phyloP scores from a whole-genome alignment of 2,329 filamentous ascomycete genomes.

The Claviceps sp. region DNA sequence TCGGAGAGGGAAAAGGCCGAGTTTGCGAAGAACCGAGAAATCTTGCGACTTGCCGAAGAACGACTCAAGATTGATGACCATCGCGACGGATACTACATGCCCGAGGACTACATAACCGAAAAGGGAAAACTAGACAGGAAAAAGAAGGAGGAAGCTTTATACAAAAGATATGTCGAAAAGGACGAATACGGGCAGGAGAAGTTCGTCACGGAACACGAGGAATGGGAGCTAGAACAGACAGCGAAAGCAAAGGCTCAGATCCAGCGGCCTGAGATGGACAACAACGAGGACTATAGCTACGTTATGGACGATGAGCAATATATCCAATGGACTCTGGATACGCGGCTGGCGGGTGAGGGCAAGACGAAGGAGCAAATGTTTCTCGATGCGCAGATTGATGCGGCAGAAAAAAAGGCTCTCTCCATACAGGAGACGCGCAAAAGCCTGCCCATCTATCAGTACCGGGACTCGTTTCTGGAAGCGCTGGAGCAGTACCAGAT shows the following conservation, averaged over 20 bases:
- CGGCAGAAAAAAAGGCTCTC: constrained; percentile 74
- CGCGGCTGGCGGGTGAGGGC: constrained; percentile 56
- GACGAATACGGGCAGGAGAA: constrained; percentile 81
- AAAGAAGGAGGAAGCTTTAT: constrained; percentile 79
- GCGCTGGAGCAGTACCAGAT: constrained; percentile 79
- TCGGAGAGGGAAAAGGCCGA: constrained; percentile 72
- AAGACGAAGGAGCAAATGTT: constrained; percentile 65
- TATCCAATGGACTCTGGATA: constrained; percentile 71
- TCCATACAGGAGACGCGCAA: constrained; percentile 88
- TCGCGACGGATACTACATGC: constrained; percentile 81
- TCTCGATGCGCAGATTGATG: constrained; percentile 69
- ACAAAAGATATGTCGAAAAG: constrained; percentile 77
- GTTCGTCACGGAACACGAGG: constrained; percentile 85
- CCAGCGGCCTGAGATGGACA: constrained; percentile 55
- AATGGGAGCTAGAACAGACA: constrained; percentile 88
- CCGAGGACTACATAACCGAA: constrained; percentile 89
- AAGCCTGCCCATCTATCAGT: constrained; percentile 79
- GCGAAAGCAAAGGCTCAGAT: constrained; percentile 82
- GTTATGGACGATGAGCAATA: constrained; percentile 84
- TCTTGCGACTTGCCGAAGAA: constrained; percentile 70
- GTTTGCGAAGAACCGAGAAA: constrained; percentile 77
- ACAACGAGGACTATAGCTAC: constrained; percentile 81
- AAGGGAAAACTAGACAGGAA: constrained; percentile 79
- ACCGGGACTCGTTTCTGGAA: constrained; percentile 72
- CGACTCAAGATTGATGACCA: constrained; percentile 81